A percentile compares a stretch with the other conserved stretches of the same genome.
Conservation (phyloP, 441 rosid genomes). For the Euphorbia celastroides region DNA sequence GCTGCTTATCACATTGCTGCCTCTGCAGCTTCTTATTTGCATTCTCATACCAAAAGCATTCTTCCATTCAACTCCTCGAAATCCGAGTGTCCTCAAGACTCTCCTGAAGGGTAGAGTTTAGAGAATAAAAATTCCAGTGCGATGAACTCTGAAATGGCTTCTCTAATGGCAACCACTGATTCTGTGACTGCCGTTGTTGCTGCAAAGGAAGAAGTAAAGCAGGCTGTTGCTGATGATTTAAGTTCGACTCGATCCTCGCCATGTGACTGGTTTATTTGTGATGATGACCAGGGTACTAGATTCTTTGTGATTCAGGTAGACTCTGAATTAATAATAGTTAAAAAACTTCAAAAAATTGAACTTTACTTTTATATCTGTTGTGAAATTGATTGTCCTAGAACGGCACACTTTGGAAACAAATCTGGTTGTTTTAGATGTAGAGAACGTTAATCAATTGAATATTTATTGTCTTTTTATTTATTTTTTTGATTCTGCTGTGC, state of each 20-base stretch:
- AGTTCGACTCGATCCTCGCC: conserved; percentile 70
- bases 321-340: conserved; percentile 7
- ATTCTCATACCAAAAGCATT: conserved; percentile 60
- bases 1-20: conserved; percentile 81
- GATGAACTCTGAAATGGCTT: conserved; percentile 47
- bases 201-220: conserved; percentile 88
- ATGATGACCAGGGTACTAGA: conserved; percentile 73
- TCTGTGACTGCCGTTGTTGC: conserved; percentile 96
- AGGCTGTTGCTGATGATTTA: conserved; percentile 94
- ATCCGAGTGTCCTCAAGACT: conserved; percentile 22
- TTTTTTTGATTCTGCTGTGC: conserved; percentile 17
- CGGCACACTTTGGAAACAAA: not conserved
- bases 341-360: not conserved
- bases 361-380: not conserved
- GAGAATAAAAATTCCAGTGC: conserved; percentile 18
- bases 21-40: conserved; percentile 85
- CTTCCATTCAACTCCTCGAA: conserved; percentile 54
- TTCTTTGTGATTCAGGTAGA: conserved; percentile 87
- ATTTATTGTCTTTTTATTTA: not conserved
- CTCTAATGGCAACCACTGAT: conserved; percentile 82
- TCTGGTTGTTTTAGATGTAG: not conserved
- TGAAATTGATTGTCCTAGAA: not conserved
- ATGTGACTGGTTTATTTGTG: conserved; percentile 93
- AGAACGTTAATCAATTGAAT: not conserved
- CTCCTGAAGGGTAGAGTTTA: conserved; percentile 17